These are phyloP conservation scores for Trichoderma lentiforme DNA, from an alignment of 2,329 filamentous ascomycete genomes.

Conservation along the genomic window DNA sequence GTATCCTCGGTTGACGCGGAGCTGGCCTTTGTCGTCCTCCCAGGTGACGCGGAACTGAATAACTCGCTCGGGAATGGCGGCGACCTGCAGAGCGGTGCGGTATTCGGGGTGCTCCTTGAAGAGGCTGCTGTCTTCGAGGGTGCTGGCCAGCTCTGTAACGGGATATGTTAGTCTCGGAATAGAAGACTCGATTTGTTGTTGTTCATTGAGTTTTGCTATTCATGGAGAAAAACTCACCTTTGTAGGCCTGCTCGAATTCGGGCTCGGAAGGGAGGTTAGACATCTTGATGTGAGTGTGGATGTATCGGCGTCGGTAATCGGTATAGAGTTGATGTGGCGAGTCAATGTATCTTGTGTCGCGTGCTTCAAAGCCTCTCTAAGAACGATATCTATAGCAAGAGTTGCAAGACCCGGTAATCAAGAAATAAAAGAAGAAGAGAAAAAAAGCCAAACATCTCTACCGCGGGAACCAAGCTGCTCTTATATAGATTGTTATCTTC, in stretches of 20 bases:
- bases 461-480: not conserved
- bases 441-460: not conserved
- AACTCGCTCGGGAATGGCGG: slow-evolving; percentile 87
- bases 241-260: slow-evolving; percentile 98
- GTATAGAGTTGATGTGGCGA: not conserved
- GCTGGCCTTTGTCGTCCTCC: slow-evolving; percentile 87
- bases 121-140: slow-evolving; percentile 88
- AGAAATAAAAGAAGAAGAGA: not conserved
- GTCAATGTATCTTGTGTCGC: not conserved
- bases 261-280: slow-evolving; percentile 84
- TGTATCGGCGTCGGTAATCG: not conserved
- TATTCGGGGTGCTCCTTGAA: slow-evolving; percentile 95
- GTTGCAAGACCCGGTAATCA: not conserved
- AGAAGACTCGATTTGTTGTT: not conserved
- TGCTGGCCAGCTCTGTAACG: slow-evolving; percentile 78
- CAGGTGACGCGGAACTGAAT: slow-evolving; percentile 97
- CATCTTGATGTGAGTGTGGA: slow-evolving; percentile 49
- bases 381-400: not conserved
- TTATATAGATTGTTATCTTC: not conserved
- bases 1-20: slow-evolving; percentile 92
- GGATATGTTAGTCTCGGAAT: not conserved
- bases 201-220: not conserved
- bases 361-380: not conserved
- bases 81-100: slow-evolving; percentile 82
- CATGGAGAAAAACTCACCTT: slow-evolving; percentile 57